Evolutionary conservation across 1,284 basidiomycete species (phyloP), one percentile per base, ranked within the genome.

Genomic region (Ceratobasidium sp.): DNA sequence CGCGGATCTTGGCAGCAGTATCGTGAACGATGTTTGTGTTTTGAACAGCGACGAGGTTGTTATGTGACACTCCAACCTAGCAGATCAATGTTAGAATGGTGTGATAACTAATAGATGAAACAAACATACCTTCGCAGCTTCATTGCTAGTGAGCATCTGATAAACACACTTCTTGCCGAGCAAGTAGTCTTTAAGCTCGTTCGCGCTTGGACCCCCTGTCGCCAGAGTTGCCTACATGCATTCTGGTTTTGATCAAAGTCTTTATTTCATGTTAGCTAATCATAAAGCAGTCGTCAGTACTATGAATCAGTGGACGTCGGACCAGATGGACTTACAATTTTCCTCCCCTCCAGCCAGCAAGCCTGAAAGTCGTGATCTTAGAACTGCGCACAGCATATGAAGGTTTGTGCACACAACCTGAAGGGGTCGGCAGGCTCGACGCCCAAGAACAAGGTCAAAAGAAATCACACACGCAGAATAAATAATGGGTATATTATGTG

Each of bases 171-270:
- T 98, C 87, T 98, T 99, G n/a, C 96, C 97, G 36, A 99, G 84
- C 5, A 99, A 83, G 79, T 99, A 99, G 77, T 96, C 95, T 83
- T 99, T 97, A 77, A 98, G 82, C 74, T 99, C 96, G 76, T 93
- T 94, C 36, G 92, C 82, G 76, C 94, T 96, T 76, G 92, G 88
- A 72, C 84, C 90, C 74, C 92, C 93, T 5, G 91, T 88, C 0
- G 93, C 92, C 1, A 97, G 96, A 0, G 96, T 97, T 16, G 96
- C 85, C 83, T 99, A 99, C 94, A 99, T 96, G 97, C 97, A 99
- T 80, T 99, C 96, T 66, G 99, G 82, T 79, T 95, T 94, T 80
- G 95, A 71, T 95, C 94, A 3, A 98, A 85, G 79, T 96, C 96
- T 87, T 98, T 98, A 84, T 96, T 97, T 82, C 99, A 97, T 79